These are phyloP conservation scores for Alternaria brassicae DNA, from an alignment of 2,329 filamentous ascomycete species.

Conservation along the genomic window DNA sequence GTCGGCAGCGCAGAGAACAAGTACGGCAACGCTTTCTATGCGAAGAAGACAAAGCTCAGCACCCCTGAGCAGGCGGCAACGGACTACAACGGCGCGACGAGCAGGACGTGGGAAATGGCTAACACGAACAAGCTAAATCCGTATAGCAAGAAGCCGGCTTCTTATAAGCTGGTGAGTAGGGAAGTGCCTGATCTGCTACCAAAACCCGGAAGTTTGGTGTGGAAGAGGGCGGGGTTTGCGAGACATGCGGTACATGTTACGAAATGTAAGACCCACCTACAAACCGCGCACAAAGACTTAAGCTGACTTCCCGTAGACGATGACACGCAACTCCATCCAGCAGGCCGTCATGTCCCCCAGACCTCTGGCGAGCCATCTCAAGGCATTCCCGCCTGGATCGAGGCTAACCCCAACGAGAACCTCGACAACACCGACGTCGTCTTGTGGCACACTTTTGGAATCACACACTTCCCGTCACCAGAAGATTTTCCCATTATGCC, in stretches of 20 bases:
- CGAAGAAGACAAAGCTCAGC: slow-evolving; percentile 79
- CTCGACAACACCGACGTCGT: slow-evolving; percentile 87
- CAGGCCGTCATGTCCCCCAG: slow-evolving; percentile 86
- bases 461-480: slow-evolving; percentile 86
- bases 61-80: slow-evolving; percentile 73
- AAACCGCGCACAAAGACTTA: neutral
- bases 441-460: slow-evolving; percentile 91
- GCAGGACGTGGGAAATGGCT: slow-evolving; percentile 87
- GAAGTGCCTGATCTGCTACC: slow-evolving; percentile 82
- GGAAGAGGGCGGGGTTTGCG: slow-evolving; percentile 89
- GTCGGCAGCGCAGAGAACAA: slow-evolving; percentile 83
- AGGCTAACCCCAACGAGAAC: slow-evolving; percentile 68
- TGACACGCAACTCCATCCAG: slow-evolving; percentile 83
- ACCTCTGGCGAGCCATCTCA: slow-evolving; percentile 79
- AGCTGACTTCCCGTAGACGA: slow-evolving; percentile 61
- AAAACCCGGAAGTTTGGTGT: slow-evolving; percentile 81
- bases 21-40: slow-evolving; percentile 90
- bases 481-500: slow-evolving; percentile 96
- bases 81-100: slow-evolving; percentile 81
- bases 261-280: slow-evolving; percentile 68
- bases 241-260: slow-evolving; percentile 88
- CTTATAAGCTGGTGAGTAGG: slow-evolving; percentile 88
- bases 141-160: slow-evolving; percentile 82
- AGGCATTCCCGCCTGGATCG: slow-evolving; percentile 79
- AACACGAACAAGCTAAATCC: slow-evolving; percentile 86